Percentiles rank a stretch among this genome's conserved stretches.
phyloP scores from a whole-genome alignment of 83 land plant genomes.

The Thuja plicata region DNA sequence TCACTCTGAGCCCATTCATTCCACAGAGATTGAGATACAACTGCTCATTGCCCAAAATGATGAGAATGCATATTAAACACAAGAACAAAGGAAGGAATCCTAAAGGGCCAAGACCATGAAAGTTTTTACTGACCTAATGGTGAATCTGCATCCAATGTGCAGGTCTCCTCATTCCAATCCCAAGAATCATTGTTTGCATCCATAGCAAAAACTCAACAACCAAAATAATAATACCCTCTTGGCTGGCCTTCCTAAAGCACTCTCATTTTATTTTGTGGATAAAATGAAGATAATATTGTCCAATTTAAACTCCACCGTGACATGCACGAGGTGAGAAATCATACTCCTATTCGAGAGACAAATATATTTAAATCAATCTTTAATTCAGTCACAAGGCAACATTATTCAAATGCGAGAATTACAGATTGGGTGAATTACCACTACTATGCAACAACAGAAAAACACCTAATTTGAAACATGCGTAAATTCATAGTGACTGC shows the following conservation, averaged over 20 bases:
- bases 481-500: too few species aligned
- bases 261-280: neutral
- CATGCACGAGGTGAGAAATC: too few species aligned
- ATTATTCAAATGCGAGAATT: too few species aligned
- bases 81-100: neutral
- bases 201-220: neutral
- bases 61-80: neutral
- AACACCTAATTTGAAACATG: too few species aligned
- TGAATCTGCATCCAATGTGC: constrained; percentile 8
- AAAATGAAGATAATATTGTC: neutral
- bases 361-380: too few species aligned
- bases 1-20: constrained; percentile 14
- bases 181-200: constrained; percentile 3
- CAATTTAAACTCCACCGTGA: too few species aligned
- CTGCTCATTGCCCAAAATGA: neutral
- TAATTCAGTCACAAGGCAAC: too few species aligned
- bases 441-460: too few species aligned
- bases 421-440: too few species aligned
- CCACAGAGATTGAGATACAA: constrained; percentile 6
- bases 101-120: neutral
- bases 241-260: neutral
- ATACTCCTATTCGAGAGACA: too few species aligned
- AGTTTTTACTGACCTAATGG: neutral
- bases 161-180: too few species aligned
- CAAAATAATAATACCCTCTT: neutral